These are phyloP conservation scores for Candida ficus DNA, from an alignment of 805 yeast genomes.

Conservation along the genomic window DNA sequence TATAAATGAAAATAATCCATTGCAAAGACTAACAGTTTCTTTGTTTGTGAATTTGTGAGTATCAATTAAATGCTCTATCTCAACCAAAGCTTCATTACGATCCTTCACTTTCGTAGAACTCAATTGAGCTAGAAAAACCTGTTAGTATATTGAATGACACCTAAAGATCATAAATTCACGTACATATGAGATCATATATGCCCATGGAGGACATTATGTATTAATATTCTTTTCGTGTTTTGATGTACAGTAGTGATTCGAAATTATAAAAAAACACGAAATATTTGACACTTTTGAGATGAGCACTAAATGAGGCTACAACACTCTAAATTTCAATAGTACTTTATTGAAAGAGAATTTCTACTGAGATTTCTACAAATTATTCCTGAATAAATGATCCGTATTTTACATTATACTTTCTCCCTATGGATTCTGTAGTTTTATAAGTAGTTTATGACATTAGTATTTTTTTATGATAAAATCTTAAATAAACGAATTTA, in stretches of 20 bases:
- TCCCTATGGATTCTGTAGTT: conserved; percentile 20
- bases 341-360: no score
- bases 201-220: conserved; percentile 4
- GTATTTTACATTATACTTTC: conserved; percentile 22
- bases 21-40: conserved; percentile 23
- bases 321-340: no score
- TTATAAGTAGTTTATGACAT: conserved; percentile 21
- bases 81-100: conserved; percentile 44
- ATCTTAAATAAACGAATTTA: conserved; percentile 67
- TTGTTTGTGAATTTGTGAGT: conserved; percentile 19
- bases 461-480: conserved; percentile 19
- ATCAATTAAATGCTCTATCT: conserved; percentile 28
- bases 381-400: conserved; percentile 7
- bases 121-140: conserved; percentile 23
- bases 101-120: conserved; percentile 50
- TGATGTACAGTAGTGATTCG: no score
- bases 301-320: no score
- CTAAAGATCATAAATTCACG: background rate
- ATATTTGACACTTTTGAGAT: no score
- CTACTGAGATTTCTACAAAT: no score
- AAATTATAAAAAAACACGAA: no score
- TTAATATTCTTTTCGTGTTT: background rate
- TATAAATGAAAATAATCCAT: conserved; percentile 26
- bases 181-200: conserved; percentile 6
- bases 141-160: conserved; percentile 4